Base-by-base conservation (phyloP, 169 alveolate genomes). In the Nephromyces sp. region DNA sequence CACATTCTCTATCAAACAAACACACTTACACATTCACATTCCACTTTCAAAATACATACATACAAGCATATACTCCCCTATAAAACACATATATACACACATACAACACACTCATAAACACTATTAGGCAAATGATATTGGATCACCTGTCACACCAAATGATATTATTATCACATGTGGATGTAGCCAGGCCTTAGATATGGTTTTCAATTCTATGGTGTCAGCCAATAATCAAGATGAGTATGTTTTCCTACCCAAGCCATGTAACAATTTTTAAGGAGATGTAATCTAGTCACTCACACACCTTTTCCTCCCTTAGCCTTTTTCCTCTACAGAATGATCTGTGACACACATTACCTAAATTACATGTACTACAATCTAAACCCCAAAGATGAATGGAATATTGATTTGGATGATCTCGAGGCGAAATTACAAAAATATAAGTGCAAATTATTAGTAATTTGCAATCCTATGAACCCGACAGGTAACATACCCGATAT, bases 381-480 rank as follows among this genome's bases (percentile, higher is more conserved):
- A n/a, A 33, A 68, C 28, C 88, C 89, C 25, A 86, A 80, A 28
- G 71, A 78, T 31, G 72, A 78, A 22, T 88, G 92, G 89, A 85
- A 82, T 65, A 67, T 78, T 3, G 83, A 86, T 66, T 68, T 85
- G 1, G 79, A 80, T n/a, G 24, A 71, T 2, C 53, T 88, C 65
- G 85, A 79, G 57, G 32, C 70, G 0, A n/a, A n/a, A n/a, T 35
- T 64, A 28, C 64, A 78, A 21, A 83, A 86, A 64, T 80, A 90
- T 8, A 84, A 70, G 2, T 43, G 5, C 29, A 2, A 5, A 51
- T 71, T 81, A 25, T 35, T 88, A 24, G 70, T 84, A 24, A 79
- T 88, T 2, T 78, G 77, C 28, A 86, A 83, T 70, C 86, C 91
- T 1, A 79, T 82, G 31, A 81, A 81, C 32, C 88, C 89, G 5